A percentile compares a stretch with the other conserved stretches of the same genome.
These are phyloP conservation scores for Tolypocladium cylindrosporum DNA, from an alignment of 2,329 filamentous ascomycete species.

Conservation along the genomic window DNA sequence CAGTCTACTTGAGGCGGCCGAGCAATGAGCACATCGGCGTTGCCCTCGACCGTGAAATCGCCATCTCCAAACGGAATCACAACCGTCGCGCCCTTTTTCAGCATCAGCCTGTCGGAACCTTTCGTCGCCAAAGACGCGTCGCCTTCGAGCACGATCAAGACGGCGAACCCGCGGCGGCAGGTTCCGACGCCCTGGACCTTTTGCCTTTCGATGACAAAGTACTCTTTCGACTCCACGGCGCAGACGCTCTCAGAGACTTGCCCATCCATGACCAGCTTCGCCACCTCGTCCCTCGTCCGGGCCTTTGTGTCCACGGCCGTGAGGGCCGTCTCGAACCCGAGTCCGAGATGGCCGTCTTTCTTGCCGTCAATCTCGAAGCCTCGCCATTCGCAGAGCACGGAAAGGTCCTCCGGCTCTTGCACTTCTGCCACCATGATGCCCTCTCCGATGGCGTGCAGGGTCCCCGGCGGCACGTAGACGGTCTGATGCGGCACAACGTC, in stretches of 20 bases:
- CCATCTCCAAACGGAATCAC: slow-evolving; percentile 8
- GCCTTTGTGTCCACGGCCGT: slow-evolving; percentile 6
- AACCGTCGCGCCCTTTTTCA: slow-evolving; percentile 7
- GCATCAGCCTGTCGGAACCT: not conserved
- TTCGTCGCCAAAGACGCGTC: slow-evolving; percentile 1
- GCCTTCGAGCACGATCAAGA: slow-evolving; percentile 6
- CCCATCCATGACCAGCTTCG: slow-evolving; percentile 1
- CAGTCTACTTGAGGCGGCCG: slow-evolving; percentile 5
- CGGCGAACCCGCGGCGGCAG: slow-evolving; percentile 5
- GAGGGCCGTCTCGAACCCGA: slow-evolving; percentile 8
- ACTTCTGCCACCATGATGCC: slow-evolving; percentile 10
- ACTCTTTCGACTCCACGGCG: slow-evolving; percentile 4
- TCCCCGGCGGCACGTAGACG: slow-evolving; percentile 9
- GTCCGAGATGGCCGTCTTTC: slow-evolving; percentile 8
- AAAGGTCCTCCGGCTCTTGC: slow-evolving; percentile 10
- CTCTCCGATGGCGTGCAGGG: slow-evolving; percentile 12
- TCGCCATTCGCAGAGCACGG: slow-evolving; percentile 9
- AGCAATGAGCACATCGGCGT: slow-evolving; percentile 7
- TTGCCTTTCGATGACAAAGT: slow-evolving; percentile 7
- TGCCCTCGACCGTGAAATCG: slow-evolving; percentile 4
- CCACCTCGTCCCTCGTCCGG: slow-evolving; percentile 3
- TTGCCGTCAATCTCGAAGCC: slow-evolving; percentile 7
- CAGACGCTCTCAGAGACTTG: slow-evolving; percentile 1
- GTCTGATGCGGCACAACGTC: slow-evolving; percentile 8
- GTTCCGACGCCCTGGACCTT: not conserved